Conservation (phyloP, 2,329 filamentous ascomycete species). For the Pseudocercospora vitis region DNA sequence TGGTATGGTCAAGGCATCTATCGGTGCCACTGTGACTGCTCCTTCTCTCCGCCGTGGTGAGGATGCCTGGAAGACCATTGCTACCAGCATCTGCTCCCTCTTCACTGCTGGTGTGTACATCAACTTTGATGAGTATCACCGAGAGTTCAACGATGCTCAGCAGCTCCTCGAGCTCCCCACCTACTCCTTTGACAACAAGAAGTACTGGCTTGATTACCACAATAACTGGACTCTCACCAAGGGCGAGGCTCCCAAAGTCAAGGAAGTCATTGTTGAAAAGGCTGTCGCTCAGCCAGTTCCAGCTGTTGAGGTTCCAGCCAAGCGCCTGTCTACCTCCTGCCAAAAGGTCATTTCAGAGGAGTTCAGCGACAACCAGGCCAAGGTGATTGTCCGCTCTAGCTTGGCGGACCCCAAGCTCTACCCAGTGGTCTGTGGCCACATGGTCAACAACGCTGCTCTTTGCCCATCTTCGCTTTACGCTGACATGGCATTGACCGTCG, state of each 20-base stretch:
- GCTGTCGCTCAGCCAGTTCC: conserved; percentile 38
- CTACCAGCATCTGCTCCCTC: conserved; percentile 58
- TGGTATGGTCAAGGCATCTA: conserved; percentile 66
- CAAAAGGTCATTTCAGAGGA: conserved; percentile 65
- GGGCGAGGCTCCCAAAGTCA: conserved; percentile 54
- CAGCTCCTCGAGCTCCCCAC: conserved; percentile 64
- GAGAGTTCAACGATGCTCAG: conserved; percentile 59
- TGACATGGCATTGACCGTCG: conserved; percentile 65
- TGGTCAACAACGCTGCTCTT: conserved; percentile 66
- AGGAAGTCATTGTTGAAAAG: conserved; percentile 42
- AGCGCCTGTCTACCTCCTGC: conserved; percentile 62
- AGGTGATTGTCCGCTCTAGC: conserved; percentile 65
- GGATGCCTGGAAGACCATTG: conserved; percentile 63
- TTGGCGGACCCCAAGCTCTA: conserved; percentile 64
- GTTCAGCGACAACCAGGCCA: conserved; percentile 59
- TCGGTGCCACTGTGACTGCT: conserved; percentile 57
- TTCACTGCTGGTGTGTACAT: conserved; percentile 63
- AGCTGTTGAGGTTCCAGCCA: conserved; percentile 50
- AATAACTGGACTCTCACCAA: conserved; percentile 73
- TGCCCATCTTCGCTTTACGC: conserved; percentile 65
- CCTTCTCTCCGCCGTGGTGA: conserved; percentile 64
- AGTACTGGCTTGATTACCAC: conserved; percentile 70
- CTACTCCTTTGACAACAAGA: conserved; percentile 70
- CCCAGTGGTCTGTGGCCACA: conserved; percentile 62
- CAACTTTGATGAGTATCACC: conserved; percentile 70